Evolutionary conservation across 345 rosid species (phyloP).

Genomic region (thale cress (Arabidopsis thaliana)): TAIR10.1 NC_003076.8:705001-705500

Average conservation of each 20-base stretch:
- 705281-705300: constrained; percentile 7
- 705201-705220: too few species aligned
- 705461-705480: too few species aligned
- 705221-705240: background rate
- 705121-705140: background rate
- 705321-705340: background rate
- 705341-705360: background rate
- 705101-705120: background rate
- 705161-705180: constrained; percentile 6
- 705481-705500: too few species aligned
- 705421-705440: too few species aligned
- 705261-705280: background rate
- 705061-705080: background rate
- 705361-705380: background rate
- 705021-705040: background rate
- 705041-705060: background rate
- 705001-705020: background rate
- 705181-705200: too few species aligned
- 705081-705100: background rate
- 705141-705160: background rate
- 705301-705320: background rate
- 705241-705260: background rate
- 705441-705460: too few species aligned
- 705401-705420: too few species aligned
- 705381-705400: background rate